A percentile compares a stretch with the other conserved stretches of the same genome.
Conservation (phyloP, 2,329 filamentous ascomycete species). For the Epichloe scottii region DNA sequence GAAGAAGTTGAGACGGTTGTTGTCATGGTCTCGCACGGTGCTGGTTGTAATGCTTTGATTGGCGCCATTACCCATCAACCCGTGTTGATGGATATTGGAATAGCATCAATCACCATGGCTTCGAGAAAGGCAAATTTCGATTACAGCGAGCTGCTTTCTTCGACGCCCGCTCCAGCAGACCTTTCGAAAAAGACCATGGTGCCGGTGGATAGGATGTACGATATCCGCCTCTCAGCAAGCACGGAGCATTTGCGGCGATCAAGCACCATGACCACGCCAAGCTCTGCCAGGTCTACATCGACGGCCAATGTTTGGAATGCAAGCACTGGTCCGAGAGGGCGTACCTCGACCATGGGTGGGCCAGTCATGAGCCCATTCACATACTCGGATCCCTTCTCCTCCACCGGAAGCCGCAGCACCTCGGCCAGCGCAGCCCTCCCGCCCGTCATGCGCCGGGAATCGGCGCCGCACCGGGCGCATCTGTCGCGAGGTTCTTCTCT, state of each 20-base stretch:
- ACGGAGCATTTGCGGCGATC: constrained; percentile 53
- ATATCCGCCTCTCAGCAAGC: constrained; percentile 61
- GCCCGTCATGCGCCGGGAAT: constrained; percentile 17
- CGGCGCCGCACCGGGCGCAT: constrained; percentile 15
- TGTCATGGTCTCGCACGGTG: constrained; percentile 84
- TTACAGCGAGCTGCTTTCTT: constrained; percentile 21
- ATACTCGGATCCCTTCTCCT: constrained; percentile 29
- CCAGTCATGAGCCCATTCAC: constrained; percentile 23
- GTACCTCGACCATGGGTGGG: constrained; percentile 18
- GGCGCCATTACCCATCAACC: constrained; percentile 86
- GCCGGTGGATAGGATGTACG: constrained; percentile 50
- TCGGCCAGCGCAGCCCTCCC: constrained; percentile 29
- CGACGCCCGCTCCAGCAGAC: constrained; percentile 12
- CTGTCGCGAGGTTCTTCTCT: constrained; percentile 9
- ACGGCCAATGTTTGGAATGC: constrained; percentile 19
- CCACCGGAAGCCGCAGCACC: constrained; percentile 28
- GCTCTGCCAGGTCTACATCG: constrained; percentile 21
- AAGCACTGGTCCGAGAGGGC: constrained; percentile 19
- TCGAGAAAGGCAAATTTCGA: constrained; percentile 42
- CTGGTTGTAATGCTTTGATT: constrained; percentile 90
- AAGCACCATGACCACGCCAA: constrained; percentile 23
- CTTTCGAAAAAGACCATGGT: constrained; percentile 20
- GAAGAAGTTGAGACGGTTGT: constrained; percentile 65
- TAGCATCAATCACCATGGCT: constrained; percentile 87
- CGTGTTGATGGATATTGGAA: constrained; percentile 77